phyloP scores from a whole-genome alignment of 2,329 filamentous ascomycete genomes.

The Podosphaera fusca region DNA sequence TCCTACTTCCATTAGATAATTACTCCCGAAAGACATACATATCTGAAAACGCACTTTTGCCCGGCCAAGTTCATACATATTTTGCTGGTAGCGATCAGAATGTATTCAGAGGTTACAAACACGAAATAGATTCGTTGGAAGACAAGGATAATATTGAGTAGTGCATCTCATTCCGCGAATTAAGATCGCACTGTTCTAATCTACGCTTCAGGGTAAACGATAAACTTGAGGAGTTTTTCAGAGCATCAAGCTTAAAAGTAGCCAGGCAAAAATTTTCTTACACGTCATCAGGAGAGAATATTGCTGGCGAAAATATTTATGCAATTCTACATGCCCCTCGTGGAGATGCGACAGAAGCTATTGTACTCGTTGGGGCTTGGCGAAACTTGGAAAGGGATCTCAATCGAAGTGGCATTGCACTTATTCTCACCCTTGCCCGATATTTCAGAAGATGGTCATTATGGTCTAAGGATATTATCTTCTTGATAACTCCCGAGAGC shows the following conservation, averaged over 20 bases:
- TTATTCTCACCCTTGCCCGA: slow-evolving; percentile 66
- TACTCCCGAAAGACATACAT: slow-evolving; percentile 90
- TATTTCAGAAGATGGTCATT: slow-evolving; percentile 97
- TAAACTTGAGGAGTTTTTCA: slow-evolving; percentile 52
- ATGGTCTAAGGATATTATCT: slow-evolving; percentile 97
- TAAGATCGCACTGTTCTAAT: slow-evolving; percentile 3
- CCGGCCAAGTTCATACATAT: slow-evolving; percentile 93
- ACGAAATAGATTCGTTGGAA: slow-evolving; percentile 49
- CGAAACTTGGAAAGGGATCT: slow-evolving; percentile 53
- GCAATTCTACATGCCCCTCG: slow-evolving; percentile 80
- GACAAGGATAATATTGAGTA: slow-evolving; percentile 30
- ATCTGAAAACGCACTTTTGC: slow-evolving; percentile 86
- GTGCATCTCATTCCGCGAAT: slow-evolving; percentile 6
- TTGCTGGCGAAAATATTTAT: slow-evolving; percentile 75
- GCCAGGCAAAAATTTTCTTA: slow-evolving; percentile 79
- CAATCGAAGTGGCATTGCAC: slow-evolving; percentile 70
- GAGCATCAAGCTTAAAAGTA: slow-evolving; percentile 61
- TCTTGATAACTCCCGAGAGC: slow-evolving; percentile 74
- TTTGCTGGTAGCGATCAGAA: slow-evolving; percentile 93
- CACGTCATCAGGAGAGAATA: slow-evolving; percentile 47
- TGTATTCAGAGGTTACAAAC: slow-evolving; percentile 71
- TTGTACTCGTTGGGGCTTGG: slow-evolving; percentile 81
- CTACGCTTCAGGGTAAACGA: slow-evolving; percentile 33
- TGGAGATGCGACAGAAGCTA: slow-evolving; percentile 89
- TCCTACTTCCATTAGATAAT: slow-evolving; percentile 69